Percentiles rank a stretch among this genome's conserved stretches.
Evolutionary conservation across 2,329 filamentous ascomycete species (phyloP).

Genomic region (Arachnomyces sp.): DNA sequence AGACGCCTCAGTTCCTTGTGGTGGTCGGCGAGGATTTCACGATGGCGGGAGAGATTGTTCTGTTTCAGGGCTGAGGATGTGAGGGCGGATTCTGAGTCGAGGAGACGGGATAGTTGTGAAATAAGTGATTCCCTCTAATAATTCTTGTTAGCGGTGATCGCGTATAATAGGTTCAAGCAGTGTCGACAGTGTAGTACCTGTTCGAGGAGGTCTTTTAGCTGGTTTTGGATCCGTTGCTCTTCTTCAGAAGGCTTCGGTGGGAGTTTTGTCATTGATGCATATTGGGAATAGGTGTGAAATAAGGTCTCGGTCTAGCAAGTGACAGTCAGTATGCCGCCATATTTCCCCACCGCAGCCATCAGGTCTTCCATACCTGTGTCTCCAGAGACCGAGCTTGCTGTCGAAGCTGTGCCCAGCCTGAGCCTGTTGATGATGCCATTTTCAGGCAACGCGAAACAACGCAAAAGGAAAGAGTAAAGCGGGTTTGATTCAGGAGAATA

Average conservation of each 20-base stretch:
- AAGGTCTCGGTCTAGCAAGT: conserved; percentile 64
- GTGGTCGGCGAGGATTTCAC: conserved; percentile 83
- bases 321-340: conserved; percentile 12
- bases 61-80: conserved; percentile 92
- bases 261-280: conserved; percentile 70
- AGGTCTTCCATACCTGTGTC: conserved; percentile 60
- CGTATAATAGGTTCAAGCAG: not conserved
- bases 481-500: too few species aligned
- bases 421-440: conserved; percentile 51
- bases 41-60: conserved; percentile 85
- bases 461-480: not conserved
- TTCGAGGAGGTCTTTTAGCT: conserved; percentile 76
- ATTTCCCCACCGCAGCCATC: not conserved
- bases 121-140: conserved; percentile 72
- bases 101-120: conserved; percentile 72
- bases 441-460: conserved; percentile 3
- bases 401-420: conserved; percentile 86
- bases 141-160: not conserved
- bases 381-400: conserved; percentile 86
- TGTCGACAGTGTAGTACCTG: conserved; percentile 48
- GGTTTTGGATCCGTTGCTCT: conserved; percentile 68
- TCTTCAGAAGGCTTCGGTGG: conserved; percentile 78
- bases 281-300: conserved; percentile 74
- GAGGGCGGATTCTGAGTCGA: conserved; percentile 83
- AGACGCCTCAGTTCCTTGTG: conserved; percentile 72